phyloP scores from a whole-genome alignment of 306 rosid genomes.

The Begonia peltatifolia region DNA sequence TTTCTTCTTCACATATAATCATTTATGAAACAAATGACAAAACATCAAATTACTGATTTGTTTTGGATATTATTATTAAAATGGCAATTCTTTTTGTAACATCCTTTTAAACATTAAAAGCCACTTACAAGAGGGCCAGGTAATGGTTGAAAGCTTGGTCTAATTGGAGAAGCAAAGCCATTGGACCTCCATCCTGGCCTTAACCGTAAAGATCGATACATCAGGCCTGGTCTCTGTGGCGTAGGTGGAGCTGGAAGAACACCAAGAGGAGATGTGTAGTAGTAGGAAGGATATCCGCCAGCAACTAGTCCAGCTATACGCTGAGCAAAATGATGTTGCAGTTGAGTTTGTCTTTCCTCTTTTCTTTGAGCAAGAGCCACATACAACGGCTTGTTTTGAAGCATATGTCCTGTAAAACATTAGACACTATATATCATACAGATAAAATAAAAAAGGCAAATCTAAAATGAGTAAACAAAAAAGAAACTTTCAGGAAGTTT shows the following conservation, averaged over 20 bases:
- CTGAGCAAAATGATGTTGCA: slow-evolving; percentile 57
- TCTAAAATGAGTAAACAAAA: too few relatives aligned
- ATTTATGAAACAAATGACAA: too few relatives aligned
- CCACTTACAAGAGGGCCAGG: slow-evolving; percentile 39
- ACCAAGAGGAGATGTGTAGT: slow-evolving; percentile 41
- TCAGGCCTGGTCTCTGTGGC: slow-evolving; percentile 40
- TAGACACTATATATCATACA: too few relatives aligned
- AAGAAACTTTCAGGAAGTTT: too few relatives aligned
- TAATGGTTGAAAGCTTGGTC: slow-evolving; percentile 50
- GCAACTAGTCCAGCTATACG: slow-evolving; percentile 42
- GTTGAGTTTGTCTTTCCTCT: slow-evolving; percentile 66
- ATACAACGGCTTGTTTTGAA: slow-evolving; percentile 70
- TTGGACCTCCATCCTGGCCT: slow-evolving; percentile 61
- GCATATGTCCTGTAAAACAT: slow-evolving; percentile 48
- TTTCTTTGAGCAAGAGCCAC: slow-evolving; percentile 83
- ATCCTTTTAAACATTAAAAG: background rate
- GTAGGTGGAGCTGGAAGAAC: slow-evolving; percentile 46
- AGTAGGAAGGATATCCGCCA: slow-evolving; percentile 62
- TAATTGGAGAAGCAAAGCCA: slow-evolving; percentile 36
- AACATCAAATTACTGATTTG: too few relatives aligned
- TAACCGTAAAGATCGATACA: slow-evolving; percentile 49
- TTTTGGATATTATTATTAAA: too few relatives aligned
- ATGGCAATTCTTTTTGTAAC: too few relatives aligned
- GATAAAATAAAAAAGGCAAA: too few relatives aligned
- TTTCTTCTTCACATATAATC: too few relatives aligned